Conservation (phyloP, 2,329 filamentous ascomycete species). For the Clarireedia sp. region DNA sequence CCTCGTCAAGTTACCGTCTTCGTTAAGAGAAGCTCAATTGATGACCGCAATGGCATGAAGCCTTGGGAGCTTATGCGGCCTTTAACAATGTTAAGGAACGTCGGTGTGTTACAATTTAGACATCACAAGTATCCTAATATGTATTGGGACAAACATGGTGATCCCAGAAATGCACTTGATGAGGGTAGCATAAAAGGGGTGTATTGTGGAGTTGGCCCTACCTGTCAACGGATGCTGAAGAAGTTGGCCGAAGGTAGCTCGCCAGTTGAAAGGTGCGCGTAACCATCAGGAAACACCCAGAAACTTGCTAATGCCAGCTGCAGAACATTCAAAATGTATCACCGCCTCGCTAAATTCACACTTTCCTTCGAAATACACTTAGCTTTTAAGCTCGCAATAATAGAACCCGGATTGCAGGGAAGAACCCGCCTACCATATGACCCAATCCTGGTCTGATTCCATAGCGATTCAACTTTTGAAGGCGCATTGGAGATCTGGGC, state of each 20-base stretch:
- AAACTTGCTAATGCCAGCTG: background rate
- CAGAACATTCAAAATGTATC: background rate
- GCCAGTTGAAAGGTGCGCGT: background rate
- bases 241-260: background rate
- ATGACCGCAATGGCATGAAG: background rate
- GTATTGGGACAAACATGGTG: too few relatives aligned
- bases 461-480: too few relatives aligned
- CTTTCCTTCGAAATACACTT: background rate
- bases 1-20: background rate
- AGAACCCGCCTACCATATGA: too few relatives aligned
- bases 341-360: background rate
- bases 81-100: background rate
- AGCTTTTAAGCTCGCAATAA: background rate
- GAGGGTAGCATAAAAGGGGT: too few relatives aligned
- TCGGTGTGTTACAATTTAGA: background rate
- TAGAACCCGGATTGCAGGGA: background rate
- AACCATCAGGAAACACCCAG: background rate
- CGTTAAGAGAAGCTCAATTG: too few relatives aligned
- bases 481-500: too few relatives aligned
- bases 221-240: background rate
- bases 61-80: background rate
- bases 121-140: too few relatives aligned
- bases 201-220: background rate
- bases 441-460: too few relatives aligned
- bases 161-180: too few relatives aligned